Evolutionary conservation across 306 rosid genomes (phyloP), one percentile per base, ranked within the genome.

Genomic region (Cucurbita moschata): DNA sequence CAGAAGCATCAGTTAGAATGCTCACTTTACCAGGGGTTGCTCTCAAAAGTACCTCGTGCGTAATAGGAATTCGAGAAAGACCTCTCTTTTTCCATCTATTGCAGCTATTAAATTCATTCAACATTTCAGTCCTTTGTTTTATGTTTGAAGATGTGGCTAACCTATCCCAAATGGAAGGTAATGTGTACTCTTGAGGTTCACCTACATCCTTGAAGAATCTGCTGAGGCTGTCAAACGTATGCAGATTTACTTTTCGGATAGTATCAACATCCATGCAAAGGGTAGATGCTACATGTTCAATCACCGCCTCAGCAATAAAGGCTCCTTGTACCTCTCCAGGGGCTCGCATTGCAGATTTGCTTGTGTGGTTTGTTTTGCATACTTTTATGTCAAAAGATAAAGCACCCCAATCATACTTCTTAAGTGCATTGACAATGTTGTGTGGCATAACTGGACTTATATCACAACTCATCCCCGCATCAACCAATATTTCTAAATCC

Each of bases 281-380:
- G 71, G 83, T 43, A 73, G 92, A 88, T 42, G 98, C 96, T 21
- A 93, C 92, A 64, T 87, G 87, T 79, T 93, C 98, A 44, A 93
- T 85, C 7, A 93, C 78, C 35, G 90, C 90, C 85, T 93, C 98
- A 50, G 97, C 97, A 76, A 93, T 87, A 78, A 66, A 93, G 62
- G 97, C 88, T 74, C 96, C 98, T 73, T 93, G 98, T 69, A 87
- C 80, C 38, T 88, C 94, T 40, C 98, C 98, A 16, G 97, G 97
- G 67, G 75, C 97, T 57, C 98, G 88, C 98, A 93, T 93, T 35
- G 98, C 85, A 19, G 98, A 86, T 87, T 89, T 88, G 82, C 89
- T 90, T 0, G 94, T 78, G 73, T 68, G 86, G 75, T 90, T 93
- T 81, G 98, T 93, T 81, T 80, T 88, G 84, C 98, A 93, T 53